These are phyloP conservation scores for Fusarium tanahbumbuense DNA, from an alignment of 2,329 filamentous ascomycete species.

Conservation along the genomic window DNA sequence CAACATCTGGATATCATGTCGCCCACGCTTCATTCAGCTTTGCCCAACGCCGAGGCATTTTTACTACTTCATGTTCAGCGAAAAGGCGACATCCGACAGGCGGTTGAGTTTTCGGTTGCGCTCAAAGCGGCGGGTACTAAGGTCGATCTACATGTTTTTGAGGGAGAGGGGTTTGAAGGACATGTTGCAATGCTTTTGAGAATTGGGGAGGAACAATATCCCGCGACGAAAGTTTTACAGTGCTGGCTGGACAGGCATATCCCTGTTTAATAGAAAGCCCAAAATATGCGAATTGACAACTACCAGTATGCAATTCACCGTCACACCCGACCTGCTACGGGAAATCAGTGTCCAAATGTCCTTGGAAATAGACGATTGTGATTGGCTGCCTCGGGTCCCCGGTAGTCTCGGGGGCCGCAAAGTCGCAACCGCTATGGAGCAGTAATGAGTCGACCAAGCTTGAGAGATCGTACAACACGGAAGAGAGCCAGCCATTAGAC, in stretches of 20 bases:
- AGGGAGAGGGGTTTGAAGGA: conserved; percentile 11
- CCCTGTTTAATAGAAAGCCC: neutral
- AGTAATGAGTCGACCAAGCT: neutral
- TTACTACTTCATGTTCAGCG: conserved; percentile 1
- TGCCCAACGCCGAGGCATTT: conserved; percentile 1
- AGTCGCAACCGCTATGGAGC: neutral
- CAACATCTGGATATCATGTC: neutral
- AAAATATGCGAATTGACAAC: too few relatives aligned
- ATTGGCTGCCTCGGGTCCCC: neutral
- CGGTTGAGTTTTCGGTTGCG: neutral
- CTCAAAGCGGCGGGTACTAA: neutral
- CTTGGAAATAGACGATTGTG: neutral
- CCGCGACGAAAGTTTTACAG: neutral
- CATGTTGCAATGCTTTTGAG: conserved; percentile 4
- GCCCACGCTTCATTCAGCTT: neutral
- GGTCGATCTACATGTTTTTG: conserved; percentile 4
- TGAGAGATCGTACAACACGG: neutral
- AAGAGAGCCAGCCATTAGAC: neutral
- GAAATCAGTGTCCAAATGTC: neutral
- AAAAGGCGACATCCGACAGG: conserved; percentile 1
- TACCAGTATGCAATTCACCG: too few relatives aligned
- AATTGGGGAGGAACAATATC: neutral
- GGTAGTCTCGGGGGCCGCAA: neutral
- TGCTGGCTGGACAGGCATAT: neutral
- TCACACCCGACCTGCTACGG: too few relatives aligned